Conservation (phyloP, 805 yeast species). For the Debaryomyces castellii region DNA sequence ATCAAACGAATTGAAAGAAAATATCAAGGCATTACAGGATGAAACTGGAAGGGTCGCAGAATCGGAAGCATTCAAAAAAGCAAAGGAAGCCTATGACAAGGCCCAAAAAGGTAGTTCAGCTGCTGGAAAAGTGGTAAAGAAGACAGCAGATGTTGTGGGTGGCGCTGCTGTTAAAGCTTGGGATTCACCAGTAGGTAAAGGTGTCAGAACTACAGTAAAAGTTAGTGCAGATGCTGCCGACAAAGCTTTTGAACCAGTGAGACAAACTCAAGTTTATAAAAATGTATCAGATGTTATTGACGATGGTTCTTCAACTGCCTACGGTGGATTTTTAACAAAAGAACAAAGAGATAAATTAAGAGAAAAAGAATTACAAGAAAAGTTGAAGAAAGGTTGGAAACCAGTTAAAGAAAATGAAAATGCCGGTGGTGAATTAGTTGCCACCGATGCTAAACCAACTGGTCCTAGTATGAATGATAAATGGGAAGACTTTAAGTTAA, state of each 20-base stretch:
- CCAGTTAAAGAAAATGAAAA: conserved; percentile 75
- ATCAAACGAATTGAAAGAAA: conserved; percentile 83
- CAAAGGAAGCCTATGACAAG: conserved; percentile 85
- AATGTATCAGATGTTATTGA: conserved; percentile 86
- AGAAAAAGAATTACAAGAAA: conserved; percentile 47
- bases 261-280: conserved; percentile 85
- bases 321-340: conserved; percentile 89
- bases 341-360: conserved; percentile 78
- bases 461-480: conserved; percentile 65
- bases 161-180: conserved; percentile 87
- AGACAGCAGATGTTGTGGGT: conserved; percentile 94
- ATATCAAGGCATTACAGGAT: conserved; percentile 91
- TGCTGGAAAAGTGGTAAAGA: conserved; percentile 69
- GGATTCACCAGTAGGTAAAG: conserved; percentile 92
- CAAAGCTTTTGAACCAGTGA: conserved; percentile 88
- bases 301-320: conserved; percentile 84
- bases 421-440: conserved; percentile 79
- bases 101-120: conserved; percentile 76
- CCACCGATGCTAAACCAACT: conserved; percentile 77
- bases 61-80: conserved; percentile 87
- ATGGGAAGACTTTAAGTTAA: conserved; percentile 65
- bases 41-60: conserved; percentile 95
- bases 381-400: conserved; percentile 59
- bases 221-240: conserved; percentile 84
- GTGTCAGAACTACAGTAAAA: conserved; percentile 82